Base-by-base conservation (phyloP, 2,329 filamentous ascomycete genomes). In the Bipolaris gigantea region DNA sequence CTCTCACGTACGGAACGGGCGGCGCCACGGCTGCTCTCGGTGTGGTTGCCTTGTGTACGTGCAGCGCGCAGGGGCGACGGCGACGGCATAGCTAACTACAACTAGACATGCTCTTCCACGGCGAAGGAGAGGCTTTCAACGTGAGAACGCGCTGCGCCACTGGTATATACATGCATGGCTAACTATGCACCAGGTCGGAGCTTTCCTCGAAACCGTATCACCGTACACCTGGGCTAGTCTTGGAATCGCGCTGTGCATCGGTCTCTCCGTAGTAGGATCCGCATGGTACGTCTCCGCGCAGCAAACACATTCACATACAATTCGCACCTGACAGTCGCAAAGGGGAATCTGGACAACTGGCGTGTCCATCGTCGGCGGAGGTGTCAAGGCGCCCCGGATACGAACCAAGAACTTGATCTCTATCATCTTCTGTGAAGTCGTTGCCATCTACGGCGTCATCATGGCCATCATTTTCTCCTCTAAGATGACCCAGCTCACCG, bases 281-380 rank as follows among this genome's bases (percentile, higher is more conserved):
- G 93, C 93, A 83, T 99, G 94, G 94, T 97, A 85, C 64, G 80
- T 68, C 53, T 52, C 41, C 43, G 18, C 34, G 47, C 38, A 15
- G 13, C 13, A 32, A 10, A 34, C 49, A 40, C n/a, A 32, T 25
- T 19, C 16, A 32, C 16, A 32, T 10, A 42, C n/a, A 18, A 27
- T 25, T 21, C 25, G 35, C 25, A 55, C 56, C 58, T 70, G 61
- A 66, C 57, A 51, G 25, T 25, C 25, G 16, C 21, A 40, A 71
- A 97, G 94, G 94, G 94, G 95, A 70, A 99, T 99, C 76, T 94
- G 99, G 80, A 94, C 97, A 66, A 99, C 94, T 32, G 95, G 95
- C 67, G 95, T 92, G 55, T 96, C 94, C 54, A 99, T 99, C 75
- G 85, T 99, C 64, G 95, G 95, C 71, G 94, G 90, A 67, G 94